Percentiles rank a stretch among this genome's conserved stretches.
Conservation (phyloP, 768 basidiomycete genomes). For the Calocybe indica region DNA sequence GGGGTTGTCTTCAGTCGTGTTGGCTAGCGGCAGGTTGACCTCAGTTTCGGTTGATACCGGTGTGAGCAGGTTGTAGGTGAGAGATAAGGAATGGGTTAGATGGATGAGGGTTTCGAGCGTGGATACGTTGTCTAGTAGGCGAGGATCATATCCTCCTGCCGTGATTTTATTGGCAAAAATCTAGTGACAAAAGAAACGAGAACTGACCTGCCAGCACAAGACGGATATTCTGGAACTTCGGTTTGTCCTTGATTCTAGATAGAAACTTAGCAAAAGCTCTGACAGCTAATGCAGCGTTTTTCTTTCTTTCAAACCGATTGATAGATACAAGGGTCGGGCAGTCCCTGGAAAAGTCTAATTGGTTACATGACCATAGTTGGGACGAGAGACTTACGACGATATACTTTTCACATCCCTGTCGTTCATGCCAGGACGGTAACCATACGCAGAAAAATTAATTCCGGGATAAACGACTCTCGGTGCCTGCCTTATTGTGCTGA, state of each 20-base stretch:
- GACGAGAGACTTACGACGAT: constrained; percentile 43
- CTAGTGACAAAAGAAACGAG: neutral
- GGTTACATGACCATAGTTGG: neutral
- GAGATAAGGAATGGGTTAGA: constrained; percentile 42
- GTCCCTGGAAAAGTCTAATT: constrained; percentile 26
- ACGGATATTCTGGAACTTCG: constrained; percentile 36
- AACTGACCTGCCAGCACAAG: constrained; percentile 73
- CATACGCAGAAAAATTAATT: constrained; percentile 78
- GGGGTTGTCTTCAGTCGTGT: constrained; percentile 32
- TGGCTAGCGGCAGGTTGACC: constrained; percentile 33
- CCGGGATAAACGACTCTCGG: constrained; percentile 93
- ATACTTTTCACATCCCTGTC: constrained; percentile 51
- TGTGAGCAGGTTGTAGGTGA: constrained; percentile 55
- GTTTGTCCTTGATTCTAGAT: constrained; percentile 13
- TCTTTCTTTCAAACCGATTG: constrained; percentile 95
- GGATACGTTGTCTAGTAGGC: constrained; percentile 76
- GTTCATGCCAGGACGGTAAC: constrained; percentile 30
- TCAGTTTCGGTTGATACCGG: constrained; percentile 34
- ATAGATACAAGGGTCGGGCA: constrained; percentile 78
- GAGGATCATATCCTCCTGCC: constrained; percentile 85
- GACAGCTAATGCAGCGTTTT: constrained; percentile 81
- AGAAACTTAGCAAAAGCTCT: constrained; percentile 63
- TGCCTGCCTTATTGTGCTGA: constrained; percentile 54
- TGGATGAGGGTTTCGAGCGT: constrained; percentile 61
- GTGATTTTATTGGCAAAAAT: neutral